Evolutionary conservation across 2,329 filamentous ascomycete species (phyloP).

Genomic region (Colletotrichum lentis): DNA sequence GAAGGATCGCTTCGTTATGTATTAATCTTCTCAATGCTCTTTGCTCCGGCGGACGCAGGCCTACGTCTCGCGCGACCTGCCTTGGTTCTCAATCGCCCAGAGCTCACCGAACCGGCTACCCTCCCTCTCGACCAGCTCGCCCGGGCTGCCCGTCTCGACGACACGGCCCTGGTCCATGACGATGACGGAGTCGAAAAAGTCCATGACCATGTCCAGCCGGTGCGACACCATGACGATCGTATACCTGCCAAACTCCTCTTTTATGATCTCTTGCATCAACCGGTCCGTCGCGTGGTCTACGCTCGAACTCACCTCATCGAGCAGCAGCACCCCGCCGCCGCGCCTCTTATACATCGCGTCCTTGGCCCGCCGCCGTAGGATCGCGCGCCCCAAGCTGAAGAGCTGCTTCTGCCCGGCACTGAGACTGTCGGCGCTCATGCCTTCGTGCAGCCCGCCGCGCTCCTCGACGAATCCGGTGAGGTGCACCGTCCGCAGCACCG

Average conservation of each 20-base stretch:
- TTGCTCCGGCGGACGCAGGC: neutral
- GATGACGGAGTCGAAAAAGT: conserved; percentile 58
- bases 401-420: conserved; percentile 67
- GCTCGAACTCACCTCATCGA: conserved; percentile 55
- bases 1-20: neutral
- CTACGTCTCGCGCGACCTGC: conserved; percentile 5
- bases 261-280: conserved; percentile 53
- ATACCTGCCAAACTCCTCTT: conserved; percentile 50
- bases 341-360: conserved; percentile 23
- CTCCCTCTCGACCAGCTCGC: conserved; percentile 35
- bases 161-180: conserved; percentile 59
- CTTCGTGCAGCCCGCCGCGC: conserved; percentile 42
- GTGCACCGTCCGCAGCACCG: conserved; percentile 44
- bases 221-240: conserved; percentile 65
- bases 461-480: conserved; percentile 43
- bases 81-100: conserved; percentile 43
- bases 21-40: neutral
- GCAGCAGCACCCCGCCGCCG: conserved; percentile 47
- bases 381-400: conserved; percentile 65
- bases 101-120: conserved; percentile 46
- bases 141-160: conserved; percentile 45
- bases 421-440: conserved; percentile 55
- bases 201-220: conserved; percentile 59
- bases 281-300: conserved; percentile 54
- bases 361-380: conserved; percentile 55